Conservation (phyloP, 345 rosid species). For the Gossypium raimondii region DNA sequence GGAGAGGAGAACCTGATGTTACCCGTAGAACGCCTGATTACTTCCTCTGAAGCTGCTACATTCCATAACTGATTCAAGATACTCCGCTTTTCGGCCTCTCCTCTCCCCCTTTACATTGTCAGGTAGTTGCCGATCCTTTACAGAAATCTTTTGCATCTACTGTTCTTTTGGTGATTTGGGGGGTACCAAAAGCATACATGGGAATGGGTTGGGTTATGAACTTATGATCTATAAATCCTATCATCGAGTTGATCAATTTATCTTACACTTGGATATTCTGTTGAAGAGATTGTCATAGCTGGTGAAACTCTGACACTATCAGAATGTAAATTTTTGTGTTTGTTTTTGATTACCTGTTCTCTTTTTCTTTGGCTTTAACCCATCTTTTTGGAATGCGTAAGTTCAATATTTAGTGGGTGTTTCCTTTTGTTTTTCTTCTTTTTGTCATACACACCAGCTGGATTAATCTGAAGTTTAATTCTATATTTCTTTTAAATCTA, state of each 20-base stretch:
- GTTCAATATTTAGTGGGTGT: too few relatives aligned
- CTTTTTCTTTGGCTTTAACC: not conserved
- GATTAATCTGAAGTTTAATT: too few relatives aligned
- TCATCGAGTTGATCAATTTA: not conserved
- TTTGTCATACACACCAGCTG: too few relatives aligned
- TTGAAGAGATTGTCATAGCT: constrained; percentile 21
- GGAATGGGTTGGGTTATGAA: not conserved
- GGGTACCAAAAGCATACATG: constrained; percentile 19
- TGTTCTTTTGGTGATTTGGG: constrained; percentile 5
- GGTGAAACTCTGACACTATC: constrained; percentile 2
- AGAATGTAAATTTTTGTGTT: constrained; percentile 20
- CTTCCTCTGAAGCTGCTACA: constrained; percentile 50
- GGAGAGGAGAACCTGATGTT: constrained; percentile 99
- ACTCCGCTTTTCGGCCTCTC: not conserved
- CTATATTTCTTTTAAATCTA: too few relatives aligned
- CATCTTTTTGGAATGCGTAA: too few relatives aligned
- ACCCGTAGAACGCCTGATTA: constrained; percentile 97
- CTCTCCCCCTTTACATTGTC: not conserved
- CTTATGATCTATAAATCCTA: not conserved
- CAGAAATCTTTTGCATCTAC: constrained; percentile 3
- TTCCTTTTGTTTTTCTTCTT: too few relatives aligned
- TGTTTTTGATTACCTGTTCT: not conserved
- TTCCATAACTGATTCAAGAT: constrained; percentile 3
- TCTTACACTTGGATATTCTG: constrained; percentile 17
- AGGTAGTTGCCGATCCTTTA: constrained; percentile 16